A percentile compares a stretch with the other conserved stretches of the same genome.
These are phyloP conservation scores for Aspergillus steynii DNA, from an alignment of 495 filamentous ascomycete species.

Conservation along the genomic window DNA sequence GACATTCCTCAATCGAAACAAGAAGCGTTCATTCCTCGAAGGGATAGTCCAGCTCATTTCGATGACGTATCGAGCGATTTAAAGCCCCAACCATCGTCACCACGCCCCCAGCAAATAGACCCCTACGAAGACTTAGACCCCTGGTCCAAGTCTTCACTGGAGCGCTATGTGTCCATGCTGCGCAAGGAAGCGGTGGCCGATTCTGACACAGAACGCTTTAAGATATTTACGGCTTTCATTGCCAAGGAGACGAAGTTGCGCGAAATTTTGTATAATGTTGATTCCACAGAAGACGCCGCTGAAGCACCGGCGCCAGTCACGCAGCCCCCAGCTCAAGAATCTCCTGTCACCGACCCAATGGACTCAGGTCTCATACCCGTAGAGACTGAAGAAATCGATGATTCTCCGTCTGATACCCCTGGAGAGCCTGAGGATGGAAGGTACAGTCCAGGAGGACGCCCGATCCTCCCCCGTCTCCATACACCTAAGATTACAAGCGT, in stretches of 20 bases:
- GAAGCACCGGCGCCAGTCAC: conserved; percentile 12
- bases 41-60: conserved; percentile 2
- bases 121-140: conserved; percentile 53
- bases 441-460: conserved; percentile 54
- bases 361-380: conserved; percentile 43
- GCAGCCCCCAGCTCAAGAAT: conserved; percentile 12
- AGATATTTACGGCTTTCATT: conserved; percentile 53
- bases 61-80: not conserved
- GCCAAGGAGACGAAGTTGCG: conserved; percentile 53
- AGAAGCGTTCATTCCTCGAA: conserved; percentile 7
- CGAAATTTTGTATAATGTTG: conserved; percentile 53
- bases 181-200: conserved; percentile 53
- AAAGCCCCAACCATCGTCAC: not conserved
- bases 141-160: conserved; percentile 54
- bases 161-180: conserved; percentile 53
- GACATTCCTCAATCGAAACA: conserved; percentile 16
- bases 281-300: conserved; percentile 29
- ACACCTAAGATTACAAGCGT: conserved; percentile 16
- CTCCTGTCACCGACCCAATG: conserved; percentile 14
- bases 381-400: conserved; percentile 24
- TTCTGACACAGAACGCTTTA: conserved; percentile 50
- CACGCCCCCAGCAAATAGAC: conserved; percentile 27
- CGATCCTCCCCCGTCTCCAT: conserved; percentile 31
- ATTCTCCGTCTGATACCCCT: conserved; percentile 10
- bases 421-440: conserved; percentile 32